These are phyloP conservation scores for Lactarius pseudohatsudake DNA, from an alignment of 768 basidiomycete species.

Conservation along the genomic window DNA sequence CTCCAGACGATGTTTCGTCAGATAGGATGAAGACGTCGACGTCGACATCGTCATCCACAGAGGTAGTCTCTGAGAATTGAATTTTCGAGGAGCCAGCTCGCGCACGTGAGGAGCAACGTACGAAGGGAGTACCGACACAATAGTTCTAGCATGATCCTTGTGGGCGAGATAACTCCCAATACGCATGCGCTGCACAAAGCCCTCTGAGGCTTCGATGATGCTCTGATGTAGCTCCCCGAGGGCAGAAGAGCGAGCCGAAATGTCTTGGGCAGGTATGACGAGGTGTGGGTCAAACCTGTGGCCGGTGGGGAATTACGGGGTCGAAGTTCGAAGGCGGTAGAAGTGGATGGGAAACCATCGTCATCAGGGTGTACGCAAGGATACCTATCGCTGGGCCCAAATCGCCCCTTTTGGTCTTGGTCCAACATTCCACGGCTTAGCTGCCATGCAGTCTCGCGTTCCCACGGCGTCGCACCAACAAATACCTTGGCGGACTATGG, in stretches of 20 bases:
- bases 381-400: no score
- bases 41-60: constrained; percentile 33
- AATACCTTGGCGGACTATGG: no score
- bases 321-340: constrained; percentile 37
- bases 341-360: constrained; percentile 32
- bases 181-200: constrained; percentile 69
- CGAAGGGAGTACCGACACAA: constrained; percentile 39
- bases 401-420: no score
- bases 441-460: no score
- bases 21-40: constrained; percentile 59
- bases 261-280: constrained; percentile 32
- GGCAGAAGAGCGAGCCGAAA: constrained; percentile 54
- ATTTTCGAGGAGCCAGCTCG: constrained; percentile 23
- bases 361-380: no score
- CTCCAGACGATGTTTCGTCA: constrained; percentile 37
- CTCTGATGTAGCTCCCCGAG: constrained; percentile 65
- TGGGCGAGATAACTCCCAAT: constrained; percentile 59
- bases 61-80: constrained; percentile 27
- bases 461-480: no score
- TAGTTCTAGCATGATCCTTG: constrained; percentile 38
- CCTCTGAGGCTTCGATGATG: constrained; percentile 63
- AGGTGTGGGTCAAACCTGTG: constrained; percentile 8
- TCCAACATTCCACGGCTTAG: no score
- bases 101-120: constrained; percentile 10
- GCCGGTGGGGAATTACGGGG: constrained; percentile 14